Evolutionary conservation across 495 filamentous ascomycete species (phyloP), one percentile per base, ranked within the genome.

Genomic region (Neurospora pannonica): DNA sequence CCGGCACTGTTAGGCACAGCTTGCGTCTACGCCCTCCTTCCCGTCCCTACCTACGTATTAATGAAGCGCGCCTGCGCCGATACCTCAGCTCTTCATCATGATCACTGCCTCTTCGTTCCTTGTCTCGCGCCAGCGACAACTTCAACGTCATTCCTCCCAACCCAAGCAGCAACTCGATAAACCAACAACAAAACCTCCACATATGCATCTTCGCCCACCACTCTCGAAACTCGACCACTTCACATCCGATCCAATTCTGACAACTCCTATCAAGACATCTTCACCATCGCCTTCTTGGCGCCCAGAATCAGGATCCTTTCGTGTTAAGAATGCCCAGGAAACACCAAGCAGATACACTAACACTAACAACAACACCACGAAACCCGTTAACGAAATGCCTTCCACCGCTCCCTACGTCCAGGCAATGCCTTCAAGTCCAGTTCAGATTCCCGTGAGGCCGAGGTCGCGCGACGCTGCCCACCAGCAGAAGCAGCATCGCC

Each of bases 371-470:
- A 60, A 28, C 48, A 28, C 48, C 4, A 31, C 28, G 28, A 67
- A 67, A 36, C 28, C 54, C 15, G 54, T 67, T 19, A 34, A 34
- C 28, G 54, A 34, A 67, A 67, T 67, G 54, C 54, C 54, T 67
- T 67, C 54, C 15, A 67, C 54, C 54, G 54, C 54, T 67, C 28
- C 54, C 54, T 67, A 67, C 15, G 54, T 67, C 28, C 54, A 34
- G 28, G 54, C 81, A 40, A 82, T 78, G 38, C 80, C 81, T 71
- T 82, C 84, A 38, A 84, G 81, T 71, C 84, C 85, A 2, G 84
- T 87, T 31, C 82, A 86, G 77, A 87, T 87, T 43, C 85, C 85
- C 48, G 72, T 75, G 11, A 82, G 77, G 70, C 77, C 80, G 1
- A 83, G 73, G 73, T 81, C 81, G 9, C 77, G 78, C 37, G 83